Conservation (phyloP, 73 alveolate genomes). For the Blepharisma japonicum region DNA sequence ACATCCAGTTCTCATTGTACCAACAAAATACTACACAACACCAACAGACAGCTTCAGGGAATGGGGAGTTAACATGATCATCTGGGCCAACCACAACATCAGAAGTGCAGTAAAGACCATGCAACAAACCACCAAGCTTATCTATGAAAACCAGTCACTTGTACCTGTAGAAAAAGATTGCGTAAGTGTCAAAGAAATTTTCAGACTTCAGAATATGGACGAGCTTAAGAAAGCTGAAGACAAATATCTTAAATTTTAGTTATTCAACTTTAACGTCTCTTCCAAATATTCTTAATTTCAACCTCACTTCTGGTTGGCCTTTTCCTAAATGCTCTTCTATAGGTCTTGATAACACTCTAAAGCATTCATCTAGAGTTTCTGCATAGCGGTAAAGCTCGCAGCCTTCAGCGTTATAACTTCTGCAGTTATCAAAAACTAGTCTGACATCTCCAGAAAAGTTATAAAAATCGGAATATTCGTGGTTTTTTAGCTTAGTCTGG, state of each 20-base stretch:
- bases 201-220: constrained; percentile 54
- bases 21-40: constrained; percentile 75
- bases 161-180: constrained; percentile 36
- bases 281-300: not conserved
- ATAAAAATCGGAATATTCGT: not conserved
- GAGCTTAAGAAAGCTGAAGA: constrained; percentile 58
- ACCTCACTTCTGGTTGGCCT: not conserved
- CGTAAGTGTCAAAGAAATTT: constrained; percentile 55
- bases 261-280: not conserved
- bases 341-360: not conserved
- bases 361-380: constrained; percentile 32
- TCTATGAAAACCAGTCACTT: constrained; percentile 39
- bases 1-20: constrained; percentile 74
- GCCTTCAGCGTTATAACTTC: constrained; percentile 39
- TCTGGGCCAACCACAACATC: constrained; percentile 81
- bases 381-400: constrained; percentile 38
- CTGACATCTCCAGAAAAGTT: constrained; percentile 35
- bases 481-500: not conserved
- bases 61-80: constrained; percentile 69
- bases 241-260: constrained; percentile 36
- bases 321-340: constrained; percentile 4
- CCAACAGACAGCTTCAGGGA: constrained; percentile 72
- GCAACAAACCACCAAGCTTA: constrained; percentile 56
- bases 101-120: constrained; percentile 72
- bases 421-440: constrained; percentile 35